Evolutionary conservation across 768 basidiomycete genomes (phyloP).

Genomic region (Lactifluus volemus): DNA sequence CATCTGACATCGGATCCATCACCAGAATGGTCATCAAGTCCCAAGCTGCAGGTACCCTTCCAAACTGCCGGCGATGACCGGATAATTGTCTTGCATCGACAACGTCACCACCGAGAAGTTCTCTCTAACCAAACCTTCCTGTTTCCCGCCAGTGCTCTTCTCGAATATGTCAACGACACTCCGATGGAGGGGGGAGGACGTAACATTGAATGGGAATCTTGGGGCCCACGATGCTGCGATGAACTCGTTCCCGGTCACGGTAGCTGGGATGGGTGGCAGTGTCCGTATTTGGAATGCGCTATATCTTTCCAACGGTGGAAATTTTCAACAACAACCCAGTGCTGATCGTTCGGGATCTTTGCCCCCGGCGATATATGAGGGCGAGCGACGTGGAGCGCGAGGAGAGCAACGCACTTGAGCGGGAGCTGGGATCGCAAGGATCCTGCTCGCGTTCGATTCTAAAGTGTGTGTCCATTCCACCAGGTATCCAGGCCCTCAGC

Average conservation of each 20-base stretch:
- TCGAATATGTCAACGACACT: background rate
- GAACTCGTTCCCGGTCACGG: background rate
- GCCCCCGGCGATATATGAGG: slow-evolving; percentile 4
- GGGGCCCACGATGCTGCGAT: background rate
- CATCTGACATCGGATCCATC: slow-evolving; percentile 11
- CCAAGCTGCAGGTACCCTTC: slow-evolving; percentile 24
- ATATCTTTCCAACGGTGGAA: background rate
- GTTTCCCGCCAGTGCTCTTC: slow-evolving; percentile 4
- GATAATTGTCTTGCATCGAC: slow-evolving; percentile 1
- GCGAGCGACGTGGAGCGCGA: slow-evolving; percentile 9
- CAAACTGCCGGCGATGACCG: slow-evolving; percentile 5
- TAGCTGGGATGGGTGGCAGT: slow-evolving; percentile 1
- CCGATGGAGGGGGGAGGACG: background rate
- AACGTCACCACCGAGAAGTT: background rate
- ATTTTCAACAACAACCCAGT: background rate
- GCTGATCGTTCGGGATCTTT: slow-evolving; percentile 14
- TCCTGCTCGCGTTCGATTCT: slow-evolving; percentile 4
- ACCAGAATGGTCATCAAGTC: background rate
- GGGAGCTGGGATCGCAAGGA: background rate
- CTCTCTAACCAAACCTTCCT: background rate
- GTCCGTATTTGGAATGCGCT: slow-evolving; percentile 17
- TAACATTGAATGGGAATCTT: slow-evolving; percentile 10
- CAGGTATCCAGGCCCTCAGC: background rate
- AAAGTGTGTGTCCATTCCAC: slow-evolving; percentile 7
- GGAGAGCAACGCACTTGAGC: slow-evolving; percentile 2